Evolutionary conservation across 169 alveolate genomes (phyloP).

Genomic region (Besnoitia besnoiti): DNA sequence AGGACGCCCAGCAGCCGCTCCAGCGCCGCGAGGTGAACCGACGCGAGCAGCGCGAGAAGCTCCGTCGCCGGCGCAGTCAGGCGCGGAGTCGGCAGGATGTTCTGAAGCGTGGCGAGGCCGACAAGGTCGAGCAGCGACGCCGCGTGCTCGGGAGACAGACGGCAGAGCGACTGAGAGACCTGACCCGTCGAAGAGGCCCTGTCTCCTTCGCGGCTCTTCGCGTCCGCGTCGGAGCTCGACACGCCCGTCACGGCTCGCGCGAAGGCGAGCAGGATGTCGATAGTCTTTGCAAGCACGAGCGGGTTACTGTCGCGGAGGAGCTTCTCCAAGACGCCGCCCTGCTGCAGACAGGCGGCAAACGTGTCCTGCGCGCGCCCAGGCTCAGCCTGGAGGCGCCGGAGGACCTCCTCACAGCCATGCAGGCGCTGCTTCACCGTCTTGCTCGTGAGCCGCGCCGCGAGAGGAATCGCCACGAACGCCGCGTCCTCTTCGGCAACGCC

Average conservation of each 20-base stretch:
- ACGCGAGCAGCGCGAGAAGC: slow-evolving; percentile 47
- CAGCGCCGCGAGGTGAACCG: slow-evolving; percentile 34
- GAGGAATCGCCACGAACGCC: slow-evolving; percentile 53
- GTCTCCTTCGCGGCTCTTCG: neutral
- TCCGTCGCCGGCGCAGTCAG: slow-evolving; percentile 24
- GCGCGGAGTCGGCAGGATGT: slow-evolving; percentile 46
- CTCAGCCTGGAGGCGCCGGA: neutral
- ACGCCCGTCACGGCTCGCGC: slow-evolving; percentile 5
- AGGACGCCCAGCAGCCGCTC: neutral
- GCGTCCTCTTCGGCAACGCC: slow-evolving; percentile 11
- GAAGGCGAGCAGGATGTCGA: slow-evolving; percentile 57
- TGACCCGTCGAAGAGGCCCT: neutral
- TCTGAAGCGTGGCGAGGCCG: slow-evolving; percentile 54
- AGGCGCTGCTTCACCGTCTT: slow-evolving; percentile 53
- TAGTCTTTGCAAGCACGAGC: slow-evolving; percentile 47
- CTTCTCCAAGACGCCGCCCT: slow-evolving; percentile 37
- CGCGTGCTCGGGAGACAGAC: neutral
- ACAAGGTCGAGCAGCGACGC: neutral
- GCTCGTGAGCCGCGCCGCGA: slow-evolving; percentile 46
- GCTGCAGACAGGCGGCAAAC: neutral
- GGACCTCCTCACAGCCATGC: slow-evolving; percentile 65
- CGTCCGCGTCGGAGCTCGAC: neutral
- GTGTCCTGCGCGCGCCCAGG: neutral
- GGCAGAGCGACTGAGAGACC: neutral
- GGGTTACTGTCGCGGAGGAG: slow-evolving; percentile 58